Conservation (phyloP, 106 monocot species). For the Acorus gramineus region DNA sequence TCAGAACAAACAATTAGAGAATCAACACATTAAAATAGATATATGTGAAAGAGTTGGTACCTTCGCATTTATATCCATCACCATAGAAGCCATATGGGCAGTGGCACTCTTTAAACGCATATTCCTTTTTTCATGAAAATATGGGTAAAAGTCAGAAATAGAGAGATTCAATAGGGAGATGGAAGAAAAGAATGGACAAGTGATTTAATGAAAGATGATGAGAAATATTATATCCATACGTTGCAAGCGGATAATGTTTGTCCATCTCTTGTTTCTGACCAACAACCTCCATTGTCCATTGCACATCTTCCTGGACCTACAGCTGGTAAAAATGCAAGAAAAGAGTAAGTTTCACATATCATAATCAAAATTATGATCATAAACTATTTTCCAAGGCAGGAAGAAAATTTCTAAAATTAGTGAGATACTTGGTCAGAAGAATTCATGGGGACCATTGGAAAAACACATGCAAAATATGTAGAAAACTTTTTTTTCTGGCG, state of each 20-base stretch:
- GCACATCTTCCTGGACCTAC: constrained; percentile 86
- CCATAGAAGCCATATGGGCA: constrained; percentile 81
- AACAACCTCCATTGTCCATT: constrained; percentile 67
- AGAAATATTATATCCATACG: constrained; percentile 29
- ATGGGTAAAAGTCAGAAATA: neutral
- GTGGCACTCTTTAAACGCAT: constrained; percentile 42
- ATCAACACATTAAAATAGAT: no score
- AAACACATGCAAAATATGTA: no score
- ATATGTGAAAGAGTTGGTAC: constrained; percentile 9
- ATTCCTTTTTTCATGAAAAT: constrained; percentile 31
- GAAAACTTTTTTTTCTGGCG: no score
- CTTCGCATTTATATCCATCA: constrained; percentile 69
- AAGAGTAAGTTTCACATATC: no score
- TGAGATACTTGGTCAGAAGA: no score
- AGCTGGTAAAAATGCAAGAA: constrained; percentile 24
- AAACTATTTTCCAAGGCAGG: no score
- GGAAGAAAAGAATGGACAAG: neutral
- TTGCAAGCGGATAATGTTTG: constrained; percentile 66
- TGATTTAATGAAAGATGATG: neutral
- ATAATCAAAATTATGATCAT: no score
- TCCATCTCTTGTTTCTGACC: constrained; percentile 49
- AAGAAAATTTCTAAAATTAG: no score
- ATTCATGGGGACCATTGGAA: no score
- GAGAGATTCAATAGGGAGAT: neutral
- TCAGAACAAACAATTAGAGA: no score